These are phyloP conservation scores for Sapria himalayana DNA, from an alignment of 345 rosid species.

Conservation along the genomic window DNA sequence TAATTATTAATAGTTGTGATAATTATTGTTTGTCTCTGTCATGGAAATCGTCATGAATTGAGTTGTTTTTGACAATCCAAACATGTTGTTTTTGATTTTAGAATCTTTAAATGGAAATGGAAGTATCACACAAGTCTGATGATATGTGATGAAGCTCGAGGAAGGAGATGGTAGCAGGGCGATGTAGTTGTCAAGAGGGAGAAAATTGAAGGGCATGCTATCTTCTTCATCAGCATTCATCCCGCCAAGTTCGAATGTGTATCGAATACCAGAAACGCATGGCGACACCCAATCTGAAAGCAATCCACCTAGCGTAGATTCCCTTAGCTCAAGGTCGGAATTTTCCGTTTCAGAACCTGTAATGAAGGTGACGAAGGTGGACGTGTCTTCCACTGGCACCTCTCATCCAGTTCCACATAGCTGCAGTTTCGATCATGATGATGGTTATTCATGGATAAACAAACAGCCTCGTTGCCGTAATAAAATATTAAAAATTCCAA, in stretches of 20 bases:
- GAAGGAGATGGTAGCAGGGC: not conserved
- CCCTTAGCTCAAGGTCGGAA: slow-evolving; percentile 34
- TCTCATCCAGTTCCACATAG: slow-evolving; percentile 24
- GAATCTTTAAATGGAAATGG: too few relatives aligned
- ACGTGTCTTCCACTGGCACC: slow-evolving; percentile 25
- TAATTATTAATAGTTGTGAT: too few relatives aligned
- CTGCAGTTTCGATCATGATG: slow-evolving; percentile 14
- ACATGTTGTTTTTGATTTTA: too few relatives aligned
- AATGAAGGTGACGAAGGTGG: slow-evolving; percentile 21
- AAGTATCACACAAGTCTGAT: too few relatives aligned
- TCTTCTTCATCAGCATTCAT: slow-evolving; percentile 80
- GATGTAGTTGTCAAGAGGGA: not conserved
- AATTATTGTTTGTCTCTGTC: too few relatives aligned
- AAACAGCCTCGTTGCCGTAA: slow-evolving; percentile 22
- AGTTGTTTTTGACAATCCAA: too few relatives aligned
- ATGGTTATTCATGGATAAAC: slow-evolving; percentile 11
- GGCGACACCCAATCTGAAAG: slow-evolving; percentile 40
- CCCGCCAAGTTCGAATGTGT: slow-evolving; percentile 61
- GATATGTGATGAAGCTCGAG: not conserved
- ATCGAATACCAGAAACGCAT: slow-evolving; percentile 36
- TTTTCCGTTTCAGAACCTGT: slow-evolving; percentile 23
- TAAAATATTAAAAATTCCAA: slow-evolving; percentile 19
- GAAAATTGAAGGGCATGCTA: slow-evolving; percentile 34
- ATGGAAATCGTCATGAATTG: too few relatives aligned
- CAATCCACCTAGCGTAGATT: slow-evolving; percentile 21